Evolutionary conservation across 805 yeast species (phyloP).

Genomic region (Cyberlindnera mrakii): DNA sequence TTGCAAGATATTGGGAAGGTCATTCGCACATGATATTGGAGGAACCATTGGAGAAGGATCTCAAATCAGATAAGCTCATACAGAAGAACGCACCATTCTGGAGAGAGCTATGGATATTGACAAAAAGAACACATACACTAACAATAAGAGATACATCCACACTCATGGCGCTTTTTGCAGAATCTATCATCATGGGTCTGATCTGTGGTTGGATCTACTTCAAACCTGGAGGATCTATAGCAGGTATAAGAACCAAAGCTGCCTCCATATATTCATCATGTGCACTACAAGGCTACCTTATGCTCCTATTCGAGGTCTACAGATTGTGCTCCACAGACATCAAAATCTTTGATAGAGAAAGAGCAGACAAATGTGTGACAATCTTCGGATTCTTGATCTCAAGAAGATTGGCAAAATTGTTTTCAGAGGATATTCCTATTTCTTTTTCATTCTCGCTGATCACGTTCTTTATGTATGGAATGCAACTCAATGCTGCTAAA

Average conservation of each 20-base stretch:
- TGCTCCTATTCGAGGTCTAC: slow-evolving; percentile 52
- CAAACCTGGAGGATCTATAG: slow-evolving; percentile 48
- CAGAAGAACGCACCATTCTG: slow-evolving; percentile 33
- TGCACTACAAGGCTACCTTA: slow-evolving; percentile 51
- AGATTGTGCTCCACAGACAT: slow-evolving; percentile 51
- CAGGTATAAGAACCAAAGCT: slow-evolving; percentile 57
- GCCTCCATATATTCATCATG: slow-evolving; percentile 48
- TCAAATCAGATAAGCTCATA: not conserved
- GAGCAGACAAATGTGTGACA: slow-evolving; percentile 62
- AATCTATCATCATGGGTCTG: slow-evolving; percentile 20
- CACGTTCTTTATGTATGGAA: slow-evolving; percentile 75
- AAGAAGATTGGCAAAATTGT: slow-evolving; percentile 58
- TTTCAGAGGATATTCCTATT: slow-evolving; percentile 65
- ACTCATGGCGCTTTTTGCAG: slow-evolving; percentile 17
- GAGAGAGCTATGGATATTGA: slow-evolving; percentile 36
- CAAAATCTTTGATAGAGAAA: slow-evolving; percentile 60
- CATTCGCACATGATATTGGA: slow-evolving; percentile 2
- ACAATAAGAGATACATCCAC: slow-evolving; percentile 44
- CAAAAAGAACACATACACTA: slow-evolving; percentile 33
- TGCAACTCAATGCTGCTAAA: slow-evolving; percentile 36
- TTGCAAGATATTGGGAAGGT: slow-evolving; percentile 31
- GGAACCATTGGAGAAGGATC: not conserved
- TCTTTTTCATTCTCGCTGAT: slow-evolving; percentile 53
- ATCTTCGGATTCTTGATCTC: slow-evolving; percentile 63
- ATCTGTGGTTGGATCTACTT: slow-evolving; percentile 71